Conservation (phyloP, 1,284 basidiomycete genomes). For the Irpex lacteus region DNA sequence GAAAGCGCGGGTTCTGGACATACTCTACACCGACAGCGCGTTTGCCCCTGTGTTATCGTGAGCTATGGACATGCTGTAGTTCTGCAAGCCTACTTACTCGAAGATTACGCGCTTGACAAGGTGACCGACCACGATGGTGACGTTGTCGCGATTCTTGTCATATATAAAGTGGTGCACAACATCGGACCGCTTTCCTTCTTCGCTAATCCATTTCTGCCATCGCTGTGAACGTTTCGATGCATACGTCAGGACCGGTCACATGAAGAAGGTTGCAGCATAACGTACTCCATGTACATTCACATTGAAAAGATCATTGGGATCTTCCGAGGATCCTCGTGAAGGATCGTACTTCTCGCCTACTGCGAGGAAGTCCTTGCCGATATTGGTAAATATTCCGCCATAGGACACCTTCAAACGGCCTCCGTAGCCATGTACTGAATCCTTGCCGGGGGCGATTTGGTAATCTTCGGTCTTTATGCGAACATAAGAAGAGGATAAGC, state of each 20-base stretch:
- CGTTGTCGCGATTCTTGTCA: constrained; percentile 31
- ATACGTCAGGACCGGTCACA: not conserved
- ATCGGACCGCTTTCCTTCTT: constrained; percentile 52
- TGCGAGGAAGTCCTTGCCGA: constrained; percentile 45
- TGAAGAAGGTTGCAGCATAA: constrained; percentile 4
- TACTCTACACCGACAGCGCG: constrained; percentile 60
- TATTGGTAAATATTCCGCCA: constrained; percentile 32
- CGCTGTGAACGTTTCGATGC: not conserved
- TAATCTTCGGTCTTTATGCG: constrained; percentile 51
- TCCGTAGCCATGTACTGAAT: constrained; percentile 44
- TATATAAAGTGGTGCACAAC: constrained; percentile 56
- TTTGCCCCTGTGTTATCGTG: constrained; percentile 8
- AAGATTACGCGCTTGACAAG: constrained; percentile 27
- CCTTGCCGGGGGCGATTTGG: constrained; percentile 28
- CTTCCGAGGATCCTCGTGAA: constrained; percentile 32
- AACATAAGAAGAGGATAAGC: not conserved
- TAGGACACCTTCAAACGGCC: constrained; percentile 54
- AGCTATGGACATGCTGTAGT: not conserved
- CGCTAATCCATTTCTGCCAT: constrained; percentile 44
- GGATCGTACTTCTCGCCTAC: constrained; percentile 45
- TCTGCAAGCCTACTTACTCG: constrained; percentile 15
- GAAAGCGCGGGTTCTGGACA: constrained; percentile 32
- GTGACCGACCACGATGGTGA: constrained; percentile 11
- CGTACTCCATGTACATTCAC: constrained; percentile 45
- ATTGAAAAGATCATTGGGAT: constrained; percentile 41